Evolutionary conservation across 331 rosid species (phyloP), one percentile per base, ranked within the genome.

Genomic region (Quercus phellos): DNA sequence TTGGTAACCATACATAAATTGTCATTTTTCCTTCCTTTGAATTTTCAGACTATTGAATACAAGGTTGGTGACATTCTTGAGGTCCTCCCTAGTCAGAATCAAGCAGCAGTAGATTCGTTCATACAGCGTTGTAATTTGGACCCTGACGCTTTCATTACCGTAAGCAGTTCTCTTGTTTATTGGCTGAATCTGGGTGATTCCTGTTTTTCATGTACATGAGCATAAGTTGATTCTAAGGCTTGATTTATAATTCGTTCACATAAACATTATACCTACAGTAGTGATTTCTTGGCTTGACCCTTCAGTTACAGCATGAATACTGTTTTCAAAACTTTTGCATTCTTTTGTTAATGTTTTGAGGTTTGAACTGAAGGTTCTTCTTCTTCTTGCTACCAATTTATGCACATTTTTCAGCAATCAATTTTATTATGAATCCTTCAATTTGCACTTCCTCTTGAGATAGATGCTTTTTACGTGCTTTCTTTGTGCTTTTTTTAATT

Each of bases 31-130:
- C 18, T 26, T 29, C 30, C 38, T 29, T 63, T 58, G 50, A 27
- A 29, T 79, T 68, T 77, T 74, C 84, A 90, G 97, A 89, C 73
- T 68, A 55, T 88, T 74, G 75, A 87, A 69, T 94, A 94, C 75
- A 89, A 89, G 74, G 85, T 73, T 59, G 98, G 98, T 77, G 97
- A 89, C 71, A 78, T 83, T 74, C 87, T 94, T 55, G 98, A 92
- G 77, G 80, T 92, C 82, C 97, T 94, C 58, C 97, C 99, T 24
- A 75, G 86, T 81, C 99, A 94, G 87, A 86, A 84, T 75, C 84
- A 84, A 24, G 84, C 91, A 69, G 90, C 87, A 67, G 88, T 92
- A 56, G 93, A 92, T 79, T 86, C 91, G 68, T 94, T 90, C 83
- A 80, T 94, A 32, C 81, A 30, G 55, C 88, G 89, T 38, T 94